Base-by-base conservation (phyloP, 2,329 filamentous ascomycete species). In the Elsinoe batatas region DNA sequence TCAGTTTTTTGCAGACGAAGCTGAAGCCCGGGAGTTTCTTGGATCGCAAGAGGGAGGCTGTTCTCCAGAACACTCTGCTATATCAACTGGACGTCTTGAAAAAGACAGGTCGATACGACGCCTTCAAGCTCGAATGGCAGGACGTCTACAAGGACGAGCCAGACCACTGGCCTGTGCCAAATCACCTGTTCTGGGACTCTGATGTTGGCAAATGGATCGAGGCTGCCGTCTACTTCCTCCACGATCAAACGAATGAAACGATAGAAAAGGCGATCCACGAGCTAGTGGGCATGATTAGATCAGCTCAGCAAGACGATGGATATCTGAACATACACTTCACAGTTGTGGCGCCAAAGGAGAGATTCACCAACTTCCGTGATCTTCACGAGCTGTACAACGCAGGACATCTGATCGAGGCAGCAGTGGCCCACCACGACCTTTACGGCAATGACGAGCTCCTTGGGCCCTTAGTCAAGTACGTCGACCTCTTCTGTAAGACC, bases 291-390 rank as follows among this genome's bases (percentile, higher is more conserved):
- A 82, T 80, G 75, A 81, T 84, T 10, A 63, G 74, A 6, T 66
- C 62, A 1, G 81, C 81, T 0, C 81, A 84, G 66, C 75, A 79
- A 54, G 65, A 69, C 1, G 81, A 84, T 62, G 81, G 81, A 0
- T 85, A 84, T 62, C 63, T 85, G 18, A 84, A 84, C 61, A 76
- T 82, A 5, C 80, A 84, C 62, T 84, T 78, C 59, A 81, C 78
- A 0, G 76, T 84, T 0, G 77, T 82, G 1, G 78, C 79, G 42
- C 79, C 78, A 0, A 72, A 68, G 0, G 76, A 77, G 53, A 65
- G 80, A 7, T 84, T 79, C 69, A 74, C 76, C 0, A 83, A 84
- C 60, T 59, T 84, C 6, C 67, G 79, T 47, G 81, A 84, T 64
- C 74, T 82, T 68, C 80, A 84, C 67, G 81, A 83, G 64, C 65